Percentiles rank a stretch among this genome's conserved stretches.
Conservation (phyloP, 345 rosid species). For the Brassica incana region DNA sequence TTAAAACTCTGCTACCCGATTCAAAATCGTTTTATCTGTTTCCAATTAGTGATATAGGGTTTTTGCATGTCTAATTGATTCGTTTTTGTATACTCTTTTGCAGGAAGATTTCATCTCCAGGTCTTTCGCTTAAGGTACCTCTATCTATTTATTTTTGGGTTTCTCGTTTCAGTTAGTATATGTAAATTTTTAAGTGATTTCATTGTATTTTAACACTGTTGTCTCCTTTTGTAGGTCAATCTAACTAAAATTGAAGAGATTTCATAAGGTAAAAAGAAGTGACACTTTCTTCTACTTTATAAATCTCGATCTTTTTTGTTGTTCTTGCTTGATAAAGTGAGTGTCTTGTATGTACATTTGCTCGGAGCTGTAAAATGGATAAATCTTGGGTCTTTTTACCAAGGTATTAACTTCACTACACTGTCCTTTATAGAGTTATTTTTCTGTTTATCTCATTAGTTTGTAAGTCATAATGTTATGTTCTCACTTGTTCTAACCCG, state of each 20-base stretch:
- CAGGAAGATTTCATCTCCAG: background rate
- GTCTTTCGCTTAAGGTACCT: background rate
- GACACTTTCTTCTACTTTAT: background rate
- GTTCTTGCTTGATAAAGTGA: background rate
- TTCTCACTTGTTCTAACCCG: too few relatives aligned
- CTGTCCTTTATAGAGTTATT: background rate
- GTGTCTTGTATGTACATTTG: background rate
- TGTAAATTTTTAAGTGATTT: too few relatives aligned
- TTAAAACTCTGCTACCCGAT: background rate
- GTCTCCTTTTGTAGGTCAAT: background rate
- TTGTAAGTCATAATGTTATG: too few relatives aligned
- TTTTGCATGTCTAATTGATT: background rate
- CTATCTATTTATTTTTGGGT: background rate
- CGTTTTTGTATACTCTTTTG: background rate
- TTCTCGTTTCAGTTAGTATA: background rate
- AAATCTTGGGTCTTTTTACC: background rate
- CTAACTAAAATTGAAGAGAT: background rate
- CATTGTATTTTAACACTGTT: background rate
- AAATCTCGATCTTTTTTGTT: background rate
- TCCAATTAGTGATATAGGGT: background rate
- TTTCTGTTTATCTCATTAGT: too few relatives aligned
- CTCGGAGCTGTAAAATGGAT: background rate
- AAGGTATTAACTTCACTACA: background rate
- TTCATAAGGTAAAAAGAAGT: background rate
- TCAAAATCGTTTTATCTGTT: background rate